Conservation (phyloP, 1,139 yeast genomes). For the Kurtzmaniella quercitrusa region DNA sequence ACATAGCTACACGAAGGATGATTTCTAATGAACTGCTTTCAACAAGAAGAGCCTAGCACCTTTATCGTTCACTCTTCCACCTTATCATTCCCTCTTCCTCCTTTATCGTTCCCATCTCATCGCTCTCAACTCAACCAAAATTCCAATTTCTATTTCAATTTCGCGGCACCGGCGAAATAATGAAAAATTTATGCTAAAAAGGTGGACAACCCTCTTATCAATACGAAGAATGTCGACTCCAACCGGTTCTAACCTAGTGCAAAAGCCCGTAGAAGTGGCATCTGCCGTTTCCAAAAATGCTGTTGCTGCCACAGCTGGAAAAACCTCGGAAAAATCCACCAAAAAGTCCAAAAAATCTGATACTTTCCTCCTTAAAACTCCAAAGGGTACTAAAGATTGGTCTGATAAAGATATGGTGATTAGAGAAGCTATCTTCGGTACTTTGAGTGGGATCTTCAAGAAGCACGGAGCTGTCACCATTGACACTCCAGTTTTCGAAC, state of each 20-base stretch:
- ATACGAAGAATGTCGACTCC: conserved; percentile 25
- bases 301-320: conserved; percentile 11
- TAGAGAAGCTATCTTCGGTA: conserved; percentile 78
- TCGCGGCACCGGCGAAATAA: not conserved
- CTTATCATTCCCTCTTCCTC: not conserved
- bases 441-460: conserved; percentile 72
- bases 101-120: not conserved
- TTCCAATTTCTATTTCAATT: not conserved
- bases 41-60: too few relatives aligned
- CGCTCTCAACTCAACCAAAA: not conserved
- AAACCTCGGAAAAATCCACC: conserved; percentile 31
- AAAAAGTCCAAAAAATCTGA: conserved; percentile 33
- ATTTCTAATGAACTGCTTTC: too few relatives aligned
- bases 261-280: conserved; percentile 10
- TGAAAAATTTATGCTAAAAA: conserved; percentile 2
- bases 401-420: conserved; percentile 95
- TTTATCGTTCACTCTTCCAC: too few relatives aligned
- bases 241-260: conserved; percentile 10
- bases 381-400: conserved; percentile 98
- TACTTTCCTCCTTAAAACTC: conserved; percentile 79
- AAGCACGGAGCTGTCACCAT: conserved; percentile 97
- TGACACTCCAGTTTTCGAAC: conserved; percentile 96
- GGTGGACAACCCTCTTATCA: conserved; percentile 3
- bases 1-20: too few relatives aligned
- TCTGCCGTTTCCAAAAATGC: conserved; percentile 11